Base-by-base conservation (phyloP, 768 basidiomycete species). In the Boletus huronensis region DNA sequence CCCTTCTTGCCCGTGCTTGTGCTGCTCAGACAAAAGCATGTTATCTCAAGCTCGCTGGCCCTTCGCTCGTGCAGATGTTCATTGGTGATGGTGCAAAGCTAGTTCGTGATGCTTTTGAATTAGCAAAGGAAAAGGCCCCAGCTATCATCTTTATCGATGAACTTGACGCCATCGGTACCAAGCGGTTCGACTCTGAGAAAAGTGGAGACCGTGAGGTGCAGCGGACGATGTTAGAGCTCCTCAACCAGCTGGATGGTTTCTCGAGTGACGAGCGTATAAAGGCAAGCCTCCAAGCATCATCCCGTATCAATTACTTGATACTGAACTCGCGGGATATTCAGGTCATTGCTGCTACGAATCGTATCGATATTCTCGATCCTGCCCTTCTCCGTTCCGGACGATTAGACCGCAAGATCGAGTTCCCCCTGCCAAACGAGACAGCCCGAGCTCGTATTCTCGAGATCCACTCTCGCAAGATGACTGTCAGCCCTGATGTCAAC, bases 81-180 rank as follows among this genome's bases (percentile, higher is more conserved):
- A 99, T 99, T 62, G 97, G 97, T 73, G 97, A 98, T 71, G 97
- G 97, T 66, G 97, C 97, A 51, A 98, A 98, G 72, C 84, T 99
- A 48, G 97, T 99, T 21, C 91, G 97, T 43, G 97, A 99, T 65
- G 96, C 96, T 3, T 98, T 99, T 69, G 94, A 95, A 43, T 80
- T 99, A 43, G 97, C 97, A 17, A 98, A 98, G 73, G 91, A 97
- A 79, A 98, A 98, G 66, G 91, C 94, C 2, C 95, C 95, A 6
- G 90, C 94, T n/a, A 98, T 98, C 71, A 98, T 98, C 71, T 98
- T 98, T 75, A 98, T 98, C 60, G 96, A 98, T 65, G 96, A 98
- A 68, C 72, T 98, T 67, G 96, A 98, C 70, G 95, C 95, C n/a
- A 96, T 98, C 62, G 96, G 96, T 39, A 98, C 96, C 11, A 98